Evolutionary conservation across 768 basidiomycete genomes (phyloP).

Genomic region (Hygrocybe punicea): DNA sequence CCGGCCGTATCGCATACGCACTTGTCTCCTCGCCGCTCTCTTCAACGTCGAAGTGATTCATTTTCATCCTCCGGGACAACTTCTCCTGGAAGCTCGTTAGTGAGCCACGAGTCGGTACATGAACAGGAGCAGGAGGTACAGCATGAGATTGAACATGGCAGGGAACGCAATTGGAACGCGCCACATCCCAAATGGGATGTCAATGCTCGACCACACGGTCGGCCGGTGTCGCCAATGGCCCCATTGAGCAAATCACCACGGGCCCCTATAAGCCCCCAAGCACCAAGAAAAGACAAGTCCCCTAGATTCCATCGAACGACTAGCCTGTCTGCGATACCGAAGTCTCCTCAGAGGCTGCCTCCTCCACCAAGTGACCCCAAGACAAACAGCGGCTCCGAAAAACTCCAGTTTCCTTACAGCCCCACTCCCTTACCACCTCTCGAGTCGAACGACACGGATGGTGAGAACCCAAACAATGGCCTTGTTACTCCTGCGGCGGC

Average conservation of each 20-base stretch:
- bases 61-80: conserved; percentile 30
- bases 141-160: conserved; percentile 44
- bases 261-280: no score
- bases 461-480: conserved; percentile 24
- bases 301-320: neutral
- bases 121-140: conserved; percentile 18
- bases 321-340: neutral
- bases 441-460: conserved; percentile 28
- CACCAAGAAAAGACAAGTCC: no score
- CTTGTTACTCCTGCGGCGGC: conserved; percentile 49
- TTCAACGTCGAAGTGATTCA: conserved; percentile 26
- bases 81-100: conserved; percentile 39
- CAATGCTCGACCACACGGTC: conserved; percentile 12
- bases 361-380: neutral
- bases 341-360: conserved; percentile 7
- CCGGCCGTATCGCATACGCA: conserved; percentile 41
- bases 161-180: conserved; percentile 71
- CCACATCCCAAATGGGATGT: conserved; percentile 56
- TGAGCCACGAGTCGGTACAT: conserved; percentile 24
- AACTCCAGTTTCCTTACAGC: conserved; percentile 36
- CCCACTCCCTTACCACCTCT: conserved; percentile 34
- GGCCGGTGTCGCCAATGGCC: conserved; percentile 9
- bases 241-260: no score
- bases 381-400: neutral
- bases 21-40: conserved; percentile 18